Evolutionary conservation across 176 grass and related monocot genomes (phyloP).

Genomic region (Oryza glaberrima): DNA sequence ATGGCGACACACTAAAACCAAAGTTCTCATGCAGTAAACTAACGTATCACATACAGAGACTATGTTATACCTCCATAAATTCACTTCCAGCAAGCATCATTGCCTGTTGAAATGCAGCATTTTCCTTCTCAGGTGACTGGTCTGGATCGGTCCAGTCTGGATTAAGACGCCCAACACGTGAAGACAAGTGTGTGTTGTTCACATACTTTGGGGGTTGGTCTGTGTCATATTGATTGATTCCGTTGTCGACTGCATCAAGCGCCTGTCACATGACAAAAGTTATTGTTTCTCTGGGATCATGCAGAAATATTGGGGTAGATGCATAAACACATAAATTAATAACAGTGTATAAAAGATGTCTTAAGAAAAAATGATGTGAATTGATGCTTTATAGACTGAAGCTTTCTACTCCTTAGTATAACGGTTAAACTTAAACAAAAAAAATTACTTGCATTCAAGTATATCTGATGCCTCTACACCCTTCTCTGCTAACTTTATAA

Average conservation of each 20-base stretch:
- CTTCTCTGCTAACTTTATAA: background rate
- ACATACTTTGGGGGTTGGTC: conserved; percentile 91
- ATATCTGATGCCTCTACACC: background rate
- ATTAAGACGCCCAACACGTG: conserved; percentile 81
- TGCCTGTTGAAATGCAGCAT: conserved; percentile 85
- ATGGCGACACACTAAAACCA: background rate
- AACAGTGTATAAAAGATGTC: background rate
- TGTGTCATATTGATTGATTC: conserved; percentile 93
- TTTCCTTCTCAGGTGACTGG: conserved; percentile 92
- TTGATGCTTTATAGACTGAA: background rate
- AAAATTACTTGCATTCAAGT: background rate
- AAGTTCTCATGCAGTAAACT: background rate
- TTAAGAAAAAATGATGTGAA: background rate
- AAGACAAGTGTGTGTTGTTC: conserved; percentile 93
- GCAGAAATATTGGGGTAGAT: background rate
- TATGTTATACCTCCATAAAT: conserved; percentile 75
- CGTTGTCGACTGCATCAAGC: conserved; percentile 97
- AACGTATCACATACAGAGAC: background rate
- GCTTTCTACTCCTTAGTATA: conserved; percentile 5
- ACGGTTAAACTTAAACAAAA: background rate
- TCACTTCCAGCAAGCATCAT: conserved; percentile 83
- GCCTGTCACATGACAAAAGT: conserved; percentile 51
- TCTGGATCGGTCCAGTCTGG: conserved; percentile 90
- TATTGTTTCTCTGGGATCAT: conserved; percentile 23
- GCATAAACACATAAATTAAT: conserved; percentile 1